A percentile compares a stretch with the other conserved stretches of the same genome.
Conservation (phyloP, 352 stramenopile species). For the Phytophthora macrochlamydospora region DNA sequence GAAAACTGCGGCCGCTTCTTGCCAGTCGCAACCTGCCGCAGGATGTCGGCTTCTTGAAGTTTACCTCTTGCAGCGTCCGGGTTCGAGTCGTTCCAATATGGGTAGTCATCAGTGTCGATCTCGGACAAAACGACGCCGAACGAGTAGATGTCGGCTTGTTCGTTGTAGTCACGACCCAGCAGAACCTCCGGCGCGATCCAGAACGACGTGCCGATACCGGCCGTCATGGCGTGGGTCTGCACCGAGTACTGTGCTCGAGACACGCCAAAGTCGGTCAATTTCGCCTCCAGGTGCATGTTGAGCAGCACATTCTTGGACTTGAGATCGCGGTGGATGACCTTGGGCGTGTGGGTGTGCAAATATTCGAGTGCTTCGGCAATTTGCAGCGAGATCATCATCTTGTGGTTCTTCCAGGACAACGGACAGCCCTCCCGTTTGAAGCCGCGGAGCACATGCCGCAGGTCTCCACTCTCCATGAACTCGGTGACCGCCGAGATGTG, state of each 20-base stretch:
- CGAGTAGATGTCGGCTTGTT: slow-evolving; percentile 46
- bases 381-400: slow-evolving; percentile 47
- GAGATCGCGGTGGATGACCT: slow-evolving; percentile 47
- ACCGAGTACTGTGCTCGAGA: slow-evolving; percentile 38
- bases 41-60: slow-evolving; percentile 41
- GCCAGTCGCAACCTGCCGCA: slow-evolving; percentile 33
- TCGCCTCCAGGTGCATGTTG: slow-evolving; percentile 57
- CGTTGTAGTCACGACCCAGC: slow-evolving; percentile 39
- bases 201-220: slow-evolving; percentile 39
- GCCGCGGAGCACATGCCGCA: slow-evolving; percentile 41
- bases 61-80: slow-evolving; percentile 24
- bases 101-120: slow-evolving; percentile 48
- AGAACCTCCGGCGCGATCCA: slow-evolving; percentile 46
- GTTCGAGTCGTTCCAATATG: slow-evolving; percentile 42
- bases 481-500: slow-evolving; percentile 51
- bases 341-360: slow-evolving; percentile 48
- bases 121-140: slow-evolving; percentile 48
- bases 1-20: slow-evolving; percentile 39
- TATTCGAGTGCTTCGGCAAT: slow-evolving; percentile 52
- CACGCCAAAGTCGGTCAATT: slow-evolving; percentile 74
- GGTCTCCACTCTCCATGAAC: slow-evolving; percentile 55
- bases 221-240: slow-evolving; percentile 45
- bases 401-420: slow-evolving; percentile 42
- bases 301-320: slow-evolving; percentile 54
- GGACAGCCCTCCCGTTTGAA: slow-evolving; percentile 38